phyloP scores from a whole-genome alignment of 2,329 filamentous ascomycete genomes.

The Fusarium oligoseptatum region DNA sequence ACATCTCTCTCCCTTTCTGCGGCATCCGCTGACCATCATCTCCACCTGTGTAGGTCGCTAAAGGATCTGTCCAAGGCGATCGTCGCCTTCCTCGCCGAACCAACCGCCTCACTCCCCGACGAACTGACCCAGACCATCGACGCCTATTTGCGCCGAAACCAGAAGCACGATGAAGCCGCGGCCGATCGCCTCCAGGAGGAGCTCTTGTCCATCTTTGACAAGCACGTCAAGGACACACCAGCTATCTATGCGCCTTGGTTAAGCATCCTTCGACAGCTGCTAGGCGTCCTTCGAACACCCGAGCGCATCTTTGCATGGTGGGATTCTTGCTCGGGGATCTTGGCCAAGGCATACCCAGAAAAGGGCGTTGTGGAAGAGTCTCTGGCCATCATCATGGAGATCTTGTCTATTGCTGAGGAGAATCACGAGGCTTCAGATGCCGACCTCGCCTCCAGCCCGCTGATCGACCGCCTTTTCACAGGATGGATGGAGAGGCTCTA shows the following conservation, averaged over 20 bases:
- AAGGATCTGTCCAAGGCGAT: constrained; percentile 73
- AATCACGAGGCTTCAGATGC: constrained; percentile 60
- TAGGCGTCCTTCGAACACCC: constrained; percentile 73
- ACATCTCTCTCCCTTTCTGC: constrained; percentile 24
- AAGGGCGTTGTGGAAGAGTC: constrained; percentile 75
- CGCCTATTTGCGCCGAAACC: constrained; percentile 76
- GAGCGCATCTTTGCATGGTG: constrained; percentile 79
- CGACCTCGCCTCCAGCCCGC: constrained; percentile 60
- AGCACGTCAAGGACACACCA: constrained; percentile 69
- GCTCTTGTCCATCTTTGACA: constrained; percentile 75
- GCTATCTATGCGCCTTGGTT: constrained; percentile 76
- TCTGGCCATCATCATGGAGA: constrained; percentile 72
- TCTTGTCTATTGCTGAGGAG: constrained; percentile 73
- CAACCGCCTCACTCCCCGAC: constrained; percentile 73
- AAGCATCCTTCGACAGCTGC: constrained; percentile 72
- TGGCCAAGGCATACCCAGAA: constrained; percentile 69
- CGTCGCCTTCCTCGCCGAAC: constrained; percentile 61
- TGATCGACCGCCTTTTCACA: constrained; percentile 69
- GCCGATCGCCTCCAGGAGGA: constrained; percentile 82
- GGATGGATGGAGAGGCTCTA: constrained; percentile 68
- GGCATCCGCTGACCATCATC: constrained; percentile 35
- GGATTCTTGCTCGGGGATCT: constrained; percentile 59
- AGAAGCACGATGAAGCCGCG: constrained; percentile 74
- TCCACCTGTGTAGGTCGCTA: constrained; percentile 60
- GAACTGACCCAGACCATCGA: constrained; percentile 73